Base-by-base conservation (phyloP, 2,329 filamentous ascomycete genomes). In the Ascochyta rabiei region DNA sequence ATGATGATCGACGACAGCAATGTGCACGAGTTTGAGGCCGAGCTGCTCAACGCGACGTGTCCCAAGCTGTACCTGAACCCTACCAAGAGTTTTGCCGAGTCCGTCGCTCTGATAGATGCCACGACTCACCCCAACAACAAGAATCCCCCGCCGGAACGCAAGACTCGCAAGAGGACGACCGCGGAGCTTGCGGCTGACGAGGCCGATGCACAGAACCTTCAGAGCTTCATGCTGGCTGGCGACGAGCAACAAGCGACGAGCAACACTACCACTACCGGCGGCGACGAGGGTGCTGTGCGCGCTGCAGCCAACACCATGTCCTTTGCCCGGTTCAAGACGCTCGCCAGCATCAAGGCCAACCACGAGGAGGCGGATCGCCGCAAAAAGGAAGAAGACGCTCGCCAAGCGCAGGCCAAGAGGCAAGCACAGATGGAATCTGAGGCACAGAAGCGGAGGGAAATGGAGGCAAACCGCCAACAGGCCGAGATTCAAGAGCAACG, bases 171-270 rank as follows among this genome's bases (percentile, higher is more conserved):
- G 81, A 87, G 93, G 59, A 99, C 95, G 0, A 88, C 96, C 16
- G 95, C 95, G 8, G 93, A 99, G 72, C 86, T 98, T 79, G 95
- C 91, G 8, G 93, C 93, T 7, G 95, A 99, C 69, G 93, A 99
- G 76, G 93, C 95, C 1, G 83, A 91, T 56, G 91, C 92, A 0
- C 93, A 93, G 19, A 90, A 92, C 55, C 87, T 91, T 61, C 93
- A 99, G 75, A 86, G 91, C 41, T 96, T 91, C 63, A 95, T 99
- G 91, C 87, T 98, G 45, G 88, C 91, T 19, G 86, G 93, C 76
- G 95, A 99, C 68, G 93, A 97, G 66, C 85, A 91, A 6, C 82
- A 92, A 56, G 81, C 88, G 1, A 83, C 80, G 35, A 80, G 81
- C 13, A 81, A 84, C 4, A 80, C 82, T 18, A 74, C 73, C 35